A percentile compares a stretch with the other conserved stretches of the same genome.
Evolutionary conservation across 176 grass and related monocot genomes (phyloP).

Genomic region (Saccharum spontaneum): DNA sequence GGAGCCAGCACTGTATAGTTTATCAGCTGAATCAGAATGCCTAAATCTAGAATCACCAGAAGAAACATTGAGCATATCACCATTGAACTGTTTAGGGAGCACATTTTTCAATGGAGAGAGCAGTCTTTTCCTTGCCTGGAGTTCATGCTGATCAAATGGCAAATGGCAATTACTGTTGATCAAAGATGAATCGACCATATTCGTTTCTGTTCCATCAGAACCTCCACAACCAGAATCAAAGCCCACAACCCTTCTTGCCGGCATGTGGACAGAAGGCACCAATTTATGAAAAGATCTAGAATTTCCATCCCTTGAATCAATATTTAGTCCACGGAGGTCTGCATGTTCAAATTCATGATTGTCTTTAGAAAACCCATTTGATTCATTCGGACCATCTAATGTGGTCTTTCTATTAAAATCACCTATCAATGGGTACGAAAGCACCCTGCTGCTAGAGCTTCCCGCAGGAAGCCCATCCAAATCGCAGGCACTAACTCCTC

Average conservation of each 20-base stretch:
- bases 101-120: slow-evolving; percentile 74
- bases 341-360: slow-evolving; percentile 7
- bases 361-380: slow-evolving; percentile 24
- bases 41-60: slow-evolving; percentile 45
- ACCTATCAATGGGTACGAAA: slow-evolving; percentile 29
- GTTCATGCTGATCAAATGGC: slow-evolving; percentile 39
- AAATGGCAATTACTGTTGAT: slow-evolving; percentile 22
- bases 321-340: slow-evolving; percentile 33
- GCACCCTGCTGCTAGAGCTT: slow-evolving; percentile 45
- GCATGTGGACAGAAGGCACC: slow-evolving; percentile 34
- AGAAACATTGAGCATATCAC: slow-evolving; percentile 65
- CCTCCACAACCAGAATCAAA: slow-evolving; percentile 57
- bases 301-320: slow-evolving; percentile 41
- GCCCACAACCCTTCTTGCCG: slow-evolving; percentile 66
- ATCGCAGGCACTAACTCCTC: slow-evolving; percentile 51
- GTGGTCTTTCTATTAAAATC: slow-evolving; percentile 48
- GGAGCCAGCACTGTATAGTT: slow-evolving; percentile 39
- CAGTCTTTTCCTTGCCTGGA: slow-evolving; percentile 65
- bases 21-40: slow-evolving; percentile 35
- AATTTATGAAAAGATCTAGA: slow-evolving; percentile 40
- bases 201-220: slow-evolving; percentile 17
- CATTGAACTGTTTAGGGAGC: slow-evolving; percentile 62
- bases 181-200: slow-evolving; percentile 32
- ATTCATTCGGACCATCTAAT: slow-evolving; percentile 26
- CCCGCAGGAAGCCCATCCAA: slow-evolving; percentile 54